Evolutionary conservation across 148 eudicot genomes (phyloP).

Genomic region (Nepenthes mirabilis): DNA sequence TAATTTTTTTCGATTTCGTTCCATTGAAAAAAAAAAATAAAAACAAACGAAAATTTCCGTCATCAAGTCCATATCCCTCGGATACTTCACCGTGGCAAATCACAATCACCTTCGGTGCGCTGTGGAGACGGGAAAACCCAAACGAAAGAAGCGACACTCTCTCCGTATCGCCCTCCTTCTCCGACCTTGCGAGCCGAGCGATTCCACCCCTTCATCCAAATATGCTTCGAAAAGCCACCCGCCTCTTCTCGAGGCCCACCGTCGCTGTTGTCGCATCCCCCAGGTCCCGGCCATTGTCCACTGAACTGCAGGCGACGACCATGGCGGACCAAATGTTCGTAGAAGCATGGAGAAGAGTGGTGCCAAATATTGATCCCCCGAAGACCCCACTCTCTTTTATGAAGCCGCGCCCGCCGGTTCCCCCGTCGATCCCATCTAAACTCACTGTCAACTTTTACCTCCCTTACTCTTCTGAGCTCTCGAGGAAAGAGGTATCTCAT

Average conservation of each 20-base stretch:
- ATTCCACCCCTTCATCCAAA: constrained; percentile 1
- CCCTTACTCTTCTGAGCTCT: constrained; percentile 31
- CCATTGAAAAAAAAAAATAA: no score
- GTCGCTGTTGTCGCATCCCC: not conserved
- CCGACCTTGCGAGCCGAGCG: constrained; percentile 38
- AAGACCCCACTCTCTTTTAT: constrained; percentile 32
- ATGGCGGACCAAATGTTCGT: constrained; percentile 22
- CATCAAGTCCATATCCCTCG: no score
- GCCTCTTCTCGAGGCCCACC: constrained; percentile 14
- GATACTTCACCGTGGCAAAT: no score
- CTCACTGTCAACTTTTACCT: constrained; percentile 40
- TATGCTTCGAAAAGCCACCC: constrained; percentile 35
- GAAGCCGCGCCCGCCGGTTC: constrained; percentile 26
- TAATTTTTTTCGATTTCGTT: no score
- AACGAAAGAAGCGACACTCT: not conserved
- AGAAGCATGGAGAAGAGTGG: constrained; percentile 43
- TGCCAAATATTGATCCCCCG: constrained; percentile 49
- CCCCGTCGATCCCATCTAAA: constrained; percentile 43
- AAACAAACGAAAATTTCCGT: no score
- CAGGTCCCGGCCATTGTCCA: no score
- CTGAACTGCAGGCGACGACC: constrained; percentile 13
- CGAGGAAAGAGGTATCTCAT: constrained; percentile 27
- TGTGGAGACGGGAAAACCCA: no score
- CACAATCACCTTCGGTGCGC: no score
- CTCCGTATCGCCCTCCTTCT: constrained; percentile 6